Conservation (phyloP, 1,284 basidiomycete genomes). For the Pterulicium gracile region DNA sequence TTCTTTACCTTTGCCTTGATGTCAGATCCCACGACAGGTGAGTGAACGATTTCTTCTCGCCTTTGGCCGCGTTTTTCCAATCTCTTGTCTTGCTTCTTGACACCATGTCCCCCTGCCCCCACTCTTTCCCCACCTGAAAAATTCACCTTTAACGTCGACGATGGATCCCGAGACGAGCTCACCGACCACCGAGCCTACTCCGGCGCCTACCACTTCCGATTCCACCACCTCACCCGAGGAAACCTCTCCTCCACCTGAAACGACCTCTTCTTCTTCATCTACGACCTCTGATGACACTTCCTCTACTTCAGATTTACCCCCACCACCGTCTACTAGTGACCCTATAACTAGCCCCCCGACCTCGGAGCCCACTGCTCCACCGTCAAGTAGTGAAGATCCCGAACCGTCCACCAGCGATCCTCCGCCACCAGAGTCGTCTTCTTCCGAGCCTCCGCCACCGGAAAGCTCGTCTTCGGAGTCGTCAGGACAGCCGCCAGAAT, state of each 20-base stretch:
- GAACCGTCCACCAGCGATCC: not conserved
- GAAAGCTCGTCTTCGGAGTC: not conserved
- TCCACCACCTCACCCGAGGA: not conserved
- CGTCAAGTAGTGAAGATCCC: too few relatives aligned
- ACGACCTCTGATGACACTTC: not conserved
- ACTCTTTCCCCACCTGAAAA: too few relatives aligned
- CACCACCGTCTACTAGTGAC: not conserved
- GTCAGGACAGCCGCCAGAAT: not conserved
- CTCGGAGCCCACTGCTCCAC: not conserved
- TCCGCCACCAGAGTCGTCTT: not conserved
- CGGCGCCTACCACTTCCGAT: not conserved
- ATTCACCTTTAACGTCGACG: too few relatives aligned
- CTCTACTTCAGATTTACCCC: not conserved
- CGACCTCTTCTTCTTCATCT: not conserved
- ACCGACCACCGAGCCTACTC: too few relatives aligned
- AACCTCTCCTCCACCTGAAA: not conserved
- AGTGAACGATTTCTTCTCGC: too few relatives aligned
- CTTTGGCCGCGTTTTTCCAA: too few relatives aligned
- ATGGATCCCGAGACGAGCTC: too few relatives aligned
- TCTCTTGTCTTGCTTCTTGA: too few relatives aligned
- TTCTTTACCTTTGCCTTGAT: too few relatives aligned
- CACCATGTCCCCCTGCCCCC: too few relatives aligned
- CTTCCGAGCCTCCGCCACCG: not conserved
- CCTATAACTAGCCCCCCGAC: not conserved
- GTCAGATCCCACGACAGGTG: too few relatives aligned